Base-by-base conservation (phyloP, 2,329 filamentous ascomycete genomes). In the Penicillium sp. region DNA sequence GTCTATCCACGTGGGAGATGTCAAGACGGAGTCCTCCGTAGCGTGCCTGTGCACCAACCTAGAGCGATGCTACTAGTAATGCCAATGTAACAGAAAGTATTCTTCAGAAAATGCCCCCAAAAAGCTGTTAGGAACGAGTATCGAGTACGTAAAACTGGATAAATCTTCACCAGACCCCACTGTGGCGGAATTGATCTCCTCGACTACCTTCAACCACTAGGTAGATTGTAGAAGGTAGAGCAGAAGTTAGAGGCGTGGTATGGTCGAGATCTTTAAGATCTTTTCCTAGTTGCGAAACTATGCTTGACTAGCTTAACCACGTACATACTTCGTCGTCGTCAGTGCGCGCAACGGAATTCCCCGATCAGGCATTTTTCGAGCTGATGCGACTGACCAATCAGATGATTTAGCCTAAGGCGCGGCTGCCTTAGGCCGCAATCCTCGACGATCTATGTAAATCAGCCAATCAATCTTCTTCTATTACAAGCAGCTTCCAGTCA, bases 1-100 rank as follows among this genome's bases (percentile, higher is more conserved):
- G 4, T 5, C n/a, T 45, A 42, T 47, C 45, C 52, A 55, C 52
- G 52, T 55, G 52, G 52, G 52, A 47, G 30, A 38, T 26, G 42
- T 47, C 51, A 47, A 28, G 30, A 47, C 52, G 45, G 52, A 47
- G 43, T 30, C 33, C 45, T 18, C 52, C 52, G 52, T 28, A 20
- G 52, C 20, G 12, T 47, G 45, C 45, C 45, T 28, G 21, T 20
- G 21, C 51, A 47, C 42, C 12, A 20, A 35, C 40, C 23, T 23
- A 23, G 20, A 43, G 14, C 20, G 12, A 38, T 38, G 33, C 35
- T 40, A 40, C 35, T 40, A 40, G 35, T 40, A 20, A 40, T 16
- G n/a, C 35, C n/a, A 40, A 40, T 18, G 35, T 40, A 40, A 40
- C 35, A 20, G 35, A n/a, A 40, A 40, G 18, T 40, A 16, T 40